Evolutionary conservation across 352 stramenopile species (phyloP).

Genomic region (Pseudoperonospora humuli): DNA sequence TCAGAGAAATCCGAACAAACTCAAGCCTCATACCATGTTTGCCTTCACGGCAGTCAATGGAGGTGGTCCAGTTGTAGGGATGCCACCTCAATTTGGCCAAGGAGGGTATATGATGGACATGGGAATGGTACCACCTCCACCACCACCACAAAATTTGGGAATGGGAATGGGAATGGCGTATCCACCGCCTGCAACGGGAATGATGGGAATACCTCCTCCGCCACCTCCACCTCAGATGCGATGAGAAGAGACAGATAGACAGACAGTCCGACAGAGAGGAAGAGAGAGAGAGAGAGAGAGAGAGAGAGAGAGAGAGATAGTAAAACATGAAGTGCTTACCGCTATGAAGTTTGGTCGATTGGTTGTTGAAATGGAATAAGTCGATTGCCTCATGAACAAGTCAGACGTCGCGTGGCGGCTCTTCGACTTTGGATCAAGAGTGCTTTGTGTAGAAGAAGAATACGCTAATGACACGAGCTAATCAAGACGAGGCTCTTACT

Average conservation of each 20-base stretch:
- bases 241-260: conserved; percentile 8
- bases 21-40: conserved; percentile 77
- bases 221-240: conserved; percentile 21
- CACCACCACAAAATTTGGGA: conserved; percentile 3
- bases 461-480: too few relatives aligned
- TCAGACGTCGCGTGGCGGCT: too few relatives aligned
- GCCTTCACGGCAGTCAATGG: conserved; percentile 28
- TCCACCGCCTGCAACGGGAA: conserved; percentile 21
- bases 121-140: conserved; percentile 27
- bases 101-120: conserved; percentile 33
- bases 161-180: conserved; percentile 40
- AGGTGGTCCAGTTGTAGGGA: neutral
- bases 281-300: too few relatives aligned
- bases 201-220: conserved; percentile 31
- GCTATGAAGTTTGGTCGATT: too few relatives aligned
- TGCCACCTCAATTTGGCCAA: conserved; percentile 24
- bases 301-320: too few relatives aligned
- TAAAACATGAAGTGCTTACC: too few relatives aligned
- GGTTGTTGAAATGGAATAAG: too few relatives aligned
- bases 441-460: too few relatives aligned
- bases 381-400: too few relatives aligned
- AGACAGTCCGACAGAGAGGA: neutral
- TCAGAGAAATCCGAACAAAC: conserved; percentile 73
- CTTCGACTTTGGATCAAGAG: too few relatives aligned
- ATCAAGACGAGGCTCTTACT: too few relatives aligned